Evolutionary conservation across 2,329 filamentous ascomycete species (phyloP).

Genomic region (Karstenula rhodostoma): DNA sequence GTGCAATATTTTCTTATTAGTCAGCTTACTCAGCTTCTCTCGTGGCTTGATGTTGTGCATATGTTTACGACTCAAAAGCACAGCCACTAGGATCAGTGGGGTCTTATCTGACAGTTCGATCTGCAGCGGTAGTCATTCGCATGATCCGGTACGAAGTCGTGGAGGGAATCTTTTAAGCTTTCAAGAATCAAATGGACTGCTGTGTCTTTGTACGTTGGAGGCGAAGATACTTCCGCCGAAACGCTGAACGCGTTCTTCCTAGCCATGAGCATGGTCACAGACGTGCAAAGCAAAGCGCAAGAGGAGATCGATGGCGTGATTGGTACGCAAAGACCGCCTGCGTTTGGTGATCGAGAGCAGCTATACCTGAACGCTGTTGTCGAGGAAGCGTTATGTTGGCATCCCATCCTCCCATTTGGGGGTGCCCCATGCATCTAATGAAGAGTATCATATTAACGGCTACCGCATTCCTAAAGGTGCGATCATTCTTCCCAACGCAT

Average conservation of each 20-base stretch:
- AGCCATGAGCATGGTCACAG: slow-evolving; percentile 60
- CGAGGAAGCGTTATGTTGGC: slow-evolving; percentile 66
- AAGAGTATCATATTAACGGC: slow-evolving; percentile 56
- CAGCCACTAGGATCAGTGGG: too few species aligned
- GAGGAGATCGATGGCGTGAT: slow-evolving; percentile 51
- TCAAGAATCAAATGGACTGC: slow-evolving; percentile 54
- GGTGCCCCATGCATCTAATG: slow-evolving; percentile 56
- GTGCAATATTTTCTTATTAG: too few species aligned
- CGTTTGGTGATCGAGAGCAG: slow-evolving; percentile 44
- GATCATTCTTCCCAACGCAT: slow-evolving; percentile 58
- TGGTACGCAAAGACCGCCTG: slow-evolving; percentile 53
- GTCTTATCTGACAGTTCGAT: too few species aligned
- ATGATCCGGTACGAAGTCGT: too few species aligned
- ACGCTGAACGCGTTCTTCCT: slow-evolving; percentile 1
- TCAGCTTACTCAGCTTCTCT: too few species aligned
- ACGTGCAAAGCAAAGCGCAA: slow-evolving; percentile 56
- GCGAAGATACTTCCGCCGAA: slow-evolving; percentile 17
- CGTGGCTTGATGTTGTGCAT: too few species aligned
- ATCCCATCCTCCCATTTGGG: slow-evolving; percentile 61
- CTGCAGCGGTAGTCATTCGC: too few species aligned
- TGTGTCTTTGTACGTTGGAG: slow-evolving; percentile 46
- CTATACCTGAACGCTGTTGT: slow-evolving; percentile 64
- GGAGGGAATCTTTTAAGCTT: too few species aligned
- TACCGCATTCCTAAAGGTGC: slow-evolving; percentile 58
- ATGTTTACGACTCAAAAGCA: too few species aligned